Conservation (phyloP, 2,329 filamentous ascomycete species). For the Fusarium setosum region DNA sequence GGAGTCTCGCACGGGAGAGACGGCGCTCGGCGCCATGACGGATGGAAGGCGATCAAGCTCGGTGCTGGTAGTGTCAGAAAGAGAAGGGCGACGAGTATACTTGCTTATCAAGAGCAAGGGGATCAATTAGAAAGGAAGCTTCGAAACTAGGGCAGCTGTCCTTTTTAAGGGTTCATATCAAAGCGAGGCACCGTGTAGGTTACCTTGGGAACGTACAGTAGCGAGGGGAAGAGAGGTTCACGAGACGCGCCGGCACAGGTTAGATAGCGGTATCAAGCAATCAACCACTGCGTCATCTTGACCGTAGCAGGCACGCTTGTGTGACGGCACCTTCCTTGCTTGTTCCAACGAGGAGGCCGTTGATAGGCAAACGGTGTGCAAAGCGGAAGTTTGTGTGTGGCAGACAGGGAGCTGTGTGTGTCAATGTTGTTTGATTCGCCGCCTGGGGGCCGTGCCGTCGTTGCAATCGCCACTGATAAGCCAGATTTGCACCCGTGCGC, state of each 20-base stretch:
- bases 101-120: not conserved
- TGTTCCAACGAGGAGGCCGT: constrained; percentile 24
- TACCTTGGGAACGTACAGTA: not conserved
- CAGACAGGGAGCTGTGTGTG: not conserved
- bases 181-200: constrained; percentile 27
- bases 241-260: constrained; percentile 29
- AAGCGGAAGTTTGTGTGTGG: constrained; percentile 19
- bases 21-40: constrained; percentile 66
- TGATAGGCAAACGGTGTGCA: constrained; percentile 23
- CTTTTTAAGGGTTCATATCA: constrained; percentile 34
- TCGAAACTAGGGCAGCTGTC: constrained; percentile 8
- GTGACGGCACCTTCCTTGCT: constrained; percentile 32
- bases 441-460: not conserved
- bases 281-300: constrained; percentile 30
- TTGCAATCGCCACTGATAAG: constrained; percentile 41
- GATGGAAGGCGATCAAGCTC: not conserved
- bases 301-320: constrained; percentile 20
- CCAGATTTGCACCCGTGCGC: constrained; percentile 35
- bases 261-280: constrained; percentile 36
- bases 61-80: not conserved
- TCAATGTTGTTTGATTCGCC: not conserved
- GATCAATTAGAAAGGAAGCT: not conserved
- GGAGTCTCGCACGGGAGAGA: constrained; percentile 59
- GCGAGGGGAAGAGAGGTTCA: constrained; percentile 15
- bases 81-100: too few species aligned